phyloP scores from a whole-genome alignment of 768 basidiomycete species.

The Panellus pusillus region DNA sequence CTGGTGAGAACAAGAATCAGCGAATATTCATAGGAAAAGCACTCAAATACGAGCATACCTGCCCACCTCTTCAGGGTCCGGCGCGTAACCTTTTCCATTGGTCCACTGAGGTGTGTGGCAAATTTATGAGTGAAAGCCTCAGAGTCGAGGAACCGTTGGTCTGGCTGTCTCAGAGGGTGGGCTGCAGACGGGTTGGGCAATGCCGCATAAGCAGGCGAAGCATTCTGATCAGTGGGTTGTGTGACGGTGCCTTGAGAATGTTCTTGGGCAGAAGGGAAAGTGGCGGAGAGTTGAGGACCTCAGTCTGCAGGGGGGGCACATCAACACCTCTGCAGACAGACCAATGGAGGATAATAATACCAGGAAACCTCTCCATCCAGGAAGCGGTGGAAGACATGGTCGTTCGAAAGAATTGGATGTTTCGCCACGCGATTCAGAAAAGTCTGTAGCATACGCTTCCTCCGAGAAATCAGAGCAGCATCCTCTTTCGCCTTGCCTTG shows the following conservation, averaged over 20 bases:
- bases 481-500: constrained; percentile 97
- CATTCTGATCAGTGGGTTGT: constrained; percentile 82
- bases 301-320: constrained; percentile 57
- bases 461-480: constrained; percentile 81
- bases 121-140: constrained; percentile 97
- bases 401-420: constrained; percentile 94
- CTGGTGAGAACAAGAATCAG: constrained; percentile 35
- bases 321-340: constrained; percentile 2
- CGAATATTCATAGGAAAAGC: constrained; percentile 5
- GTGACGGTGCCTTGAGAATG: constrained; percentile 90
- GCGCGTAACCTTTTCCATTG: constrained; percentile 96
- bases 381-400: constrained; percentile 95
- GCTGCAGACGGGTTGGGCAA: constrained; percentile 89
- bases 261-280: constrained; percentile 92
- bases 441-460: constrained; percentile 93
- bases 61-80: constrained; percentile 93
- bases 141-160: constrained; percentile 94
- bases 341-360: constrained; percentile 46
- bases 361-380: constrained; percentile 95
- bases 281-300: constrained; percentile 92
- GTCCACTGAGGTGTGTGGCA: constrained; percentile 84
- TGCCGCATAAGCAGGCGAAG: constrained; percentile 73
- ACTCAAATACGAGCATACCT: constrained; percentile 48
- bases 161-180: constrained; percentile 87
- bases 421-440: constrained; percentile 88